A percentile compares a stretch with the other conserved stretches of the same genome.
phyloP scores from a whole-genome alignment of 495 filamentous ascomycete genomes.

The Podospora australis region DNA sequence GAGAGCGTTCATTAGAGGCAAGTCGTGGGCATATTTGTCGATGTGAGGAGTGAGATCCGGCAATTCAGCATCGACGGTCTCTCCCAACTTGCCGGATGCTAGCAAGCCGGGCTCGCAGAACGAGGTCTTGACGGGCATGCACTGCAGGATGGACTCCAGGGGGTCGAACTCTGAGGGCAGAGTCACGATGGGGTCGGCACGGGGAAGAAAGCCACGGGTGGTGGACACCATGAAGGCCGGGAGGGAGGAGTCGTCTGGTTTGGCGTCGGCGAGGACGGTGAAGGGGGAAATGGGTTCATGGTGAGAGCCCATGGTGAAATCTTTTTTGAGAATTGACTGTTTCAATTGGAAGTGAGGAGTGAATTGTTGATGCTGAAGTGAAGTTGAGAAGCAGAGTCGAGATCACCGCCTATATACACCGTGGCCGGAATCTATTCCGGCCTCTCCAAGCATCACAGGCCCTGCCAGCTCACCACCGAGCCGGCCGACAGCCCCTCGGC shows the following conservation, averaged over 20 bases:
- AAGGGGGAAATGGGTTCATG: conserved; percentile 24
- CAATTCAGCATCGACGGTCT: conserved; percentile 56
- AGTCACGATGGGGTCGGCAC: conserved; percentile 51
- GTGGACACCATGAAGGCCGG: conserved; percentile 87
- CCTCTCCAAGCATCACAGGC: conserved; percentile 38
- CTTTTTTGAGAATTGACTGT: not conserved
- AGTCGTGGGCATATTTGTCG: conserved; percentile 61
- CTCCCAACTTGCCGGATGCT: conserved; percentile 62
- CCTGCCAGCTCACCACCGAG: conserved; percentile 16
- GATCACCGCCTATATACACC: conserved; percentile 13
- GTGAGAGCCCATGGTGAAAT: conserved; percentile 34
- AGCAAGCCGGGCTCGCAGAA: conserved; percentile 70
- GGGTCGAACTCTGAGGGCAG: conserved; percentile 64
- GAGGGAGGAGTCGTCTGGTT: conserved; percentile 41
- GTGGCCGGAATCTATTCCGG: conserved; percentile 59
- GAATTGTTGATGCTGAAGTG: conserved; percentile 1
- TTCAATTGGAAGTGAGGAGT: not conserved
- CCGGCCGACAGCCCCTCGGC: too few relatives aligned
- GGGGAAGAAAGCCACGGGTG: conserved; percentile 70
- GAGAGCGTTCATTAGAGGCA: conserved; percentile 70
- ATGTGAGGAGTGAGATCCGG: conserved; percentile 68
- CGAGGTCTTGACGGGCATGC: conserved; percentile 65
- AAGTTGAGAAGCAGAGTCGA: not conserved
- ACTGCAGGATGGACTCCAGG: conserved; percentile 61
- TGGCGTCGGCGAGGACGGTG: conserved; percentile 34